A percentile compares a stretch with the other conserved stretches of the same genome.
phyloP scores from a whole-genome alignment of 2,329 filamentous ascomycete genomes.

The Sporothrix protearum region DNA sequence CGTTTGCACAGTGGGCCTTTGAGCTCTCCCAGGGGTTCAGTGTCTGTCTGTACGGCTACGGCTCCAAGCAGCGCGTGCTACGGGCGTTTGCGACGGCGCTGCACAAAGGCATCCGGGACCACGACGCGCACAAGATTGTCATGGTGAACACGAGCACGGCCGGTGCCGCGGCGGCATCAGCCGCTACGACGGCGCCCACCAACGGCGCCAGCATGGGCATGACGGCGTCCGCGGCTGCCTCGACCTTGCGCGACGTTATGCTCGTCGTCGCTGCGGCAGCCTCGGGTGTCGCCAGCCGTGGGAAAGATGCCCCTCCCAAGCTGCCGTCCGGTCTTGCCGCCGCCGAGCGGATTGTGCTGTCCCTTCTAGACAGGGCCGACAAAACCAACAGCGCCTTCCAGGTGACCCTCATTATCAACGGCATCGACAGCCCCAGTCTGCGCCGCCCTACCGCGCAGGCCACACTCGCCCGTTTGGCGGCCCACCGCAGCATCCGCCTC shows the following conservation, averaged over 20 bases:
- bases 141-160: constrained; percentile 76
- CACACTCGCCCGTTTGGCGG: constrained; percentile 70
- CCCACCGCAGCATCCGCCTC: constrained; percentile 68
- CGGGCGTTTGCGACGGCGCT: constrained; percentile 71
- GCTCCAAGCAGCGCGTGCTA: constrained; percentile 76
- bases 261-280: constrained; percentile 64
- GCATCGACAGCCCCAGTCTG: constrained; percentile 74
- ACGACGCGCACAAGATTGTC: constrained; percentile 58
- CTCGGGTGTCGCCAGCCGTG: constrained; percentile 30
- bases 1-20: constrained; percentile 89
- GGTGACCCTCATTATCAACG: constrained; percentile 76
- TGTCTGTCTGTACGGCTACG: constrained; percentile 87
- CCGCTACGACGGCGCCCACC: constrained; percentile 47
- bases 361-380: constrained; percentile 52
- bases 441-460: constrained; percentile 68
- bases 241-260: constrained; percentile 66
- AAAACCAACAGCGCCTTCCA: constrained; percentile 36
- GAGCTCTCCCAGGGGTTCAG: constrained; percentile 85
- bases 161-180: constrained; percentile 31
- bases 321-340: constrained; percentile 60
- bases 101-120: constrained; percentile 45
- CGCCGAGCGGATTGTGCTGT: constrained; percentile 64
- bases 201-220: constrained; percentile 5
- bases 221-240: constrained; percentile 21
- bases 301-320: constrained; percentile 35